Evolutionary conservation across 805 yeast genomes (phyloP), one percentile per base, ranked within the genome.

Genomic region (Starmerella davenportii): DNA sequence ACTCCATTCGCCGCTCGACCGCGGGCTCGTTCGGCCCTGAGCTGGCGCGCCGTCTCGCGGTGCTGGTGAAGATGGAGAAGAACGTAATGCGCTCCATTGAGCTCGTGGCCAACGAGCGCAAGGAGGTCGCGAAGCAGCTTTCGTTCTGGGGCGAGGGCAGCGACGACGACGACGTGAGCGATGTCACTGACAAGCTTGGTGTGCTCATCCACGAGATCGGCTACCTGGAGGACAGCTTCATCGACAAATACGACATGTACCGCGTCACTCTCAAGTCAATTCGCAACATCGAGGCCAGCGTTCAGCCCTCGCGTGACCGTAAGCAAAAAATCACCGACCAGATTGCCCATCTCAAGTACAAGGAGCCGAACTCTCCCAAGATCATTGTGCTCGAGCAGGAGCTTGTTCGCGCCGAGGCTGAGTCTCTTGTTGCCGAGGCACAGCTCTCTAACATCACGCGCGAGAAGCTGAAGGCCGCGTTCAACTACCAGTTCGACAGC

Each of bases 321-420:
- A 87, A 90, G 69, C 93, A 81, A 61, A 85, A 85, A 67, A 80
- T 87, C 61, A 84, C 96, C 50, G 95, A 87, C 63, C 85, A 85
- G 67, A 87, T 87, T 65, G 96, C 96, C 47, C 82, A 81, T 65
- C 74, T 87, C 65, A 90, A 90, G 69, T 90, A 90, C 72, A 87
- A 87, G 72, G 96, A 87, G 63, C 96, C 98, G 47, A 82, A 79
- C 65, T 82, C 95, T 39, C 92, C 95, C 61, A 87, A 87, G 70
- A 79, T 87, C 50, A 76, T 80, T 49, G 87, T 85, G 39, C 74
- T 87, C 61, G 98, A 87, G 70, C 96, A 90, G 68, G 96, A 90
- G 66, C 73, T 90, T 60, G 96, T 90, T 51, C 77, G 98, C 65
- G 95, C 96, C 38, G 98, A 87, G 70, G 96, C 96, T 50, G 96